Evolutionary conservation across 441 rosid species (phyloP), one percentile per base, ranked within the genome.

Genomic region (Eutrema salsugineum): DNA sequence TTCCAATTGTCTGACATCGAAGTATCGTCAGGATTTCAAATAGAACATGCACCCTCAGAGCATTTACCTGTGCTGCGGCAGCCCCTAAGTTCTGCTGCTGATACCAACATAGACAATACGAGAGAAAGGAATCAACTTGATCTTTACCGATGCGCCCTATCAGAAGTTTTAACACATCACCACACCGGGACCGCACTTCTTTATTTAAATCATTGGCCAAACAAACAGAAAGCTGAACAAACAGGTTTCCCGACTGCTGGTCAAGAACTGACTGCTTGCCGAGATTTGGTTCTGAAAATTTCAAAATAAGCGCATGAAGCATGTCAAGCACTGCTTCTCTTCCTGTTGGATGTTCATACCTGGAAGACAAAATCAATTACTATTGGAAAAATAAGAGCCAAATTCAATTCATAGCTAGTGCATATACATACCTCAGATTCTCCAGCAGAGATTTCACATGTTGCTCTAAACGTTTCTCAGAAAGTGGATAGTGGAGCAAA

Each of bases 261-360:
- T 89, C 85, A 76, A 93, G 76, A 76, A 81, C 71, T 8, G 67
- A 81, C 77, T 68, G 72, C 17, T 89, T 91, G 62, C 87, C 89
- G 5, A 46, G 47, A 27, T 32, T 44, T 60, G 69, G 38, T 11
- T 49, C 33, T 44, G 80, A 77, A 14, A 71, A 60, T 83, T 96
- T 90, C 60, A 71, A 72, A 62, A 93, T 82, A 16, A 96, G 87
- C 11, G 88, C 85, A 59, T 82, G 84, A 28, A 96, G 93, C 97
- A 88, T 91, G 80, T 87, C 96, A 72, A 96, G 93, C 35, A 90
- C 97, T 56, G 98, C 91, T 76, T 86, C 86, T 83, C 98, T 88
- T 77, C 99, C 99, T 72, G 88, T 84, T 73, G 91, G 64, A 87
- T 86, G 86, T 71, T 86, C 90, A 68, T 90, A 96, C 75, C 99